phyloP scores from a whole-genome alignment of 495 filamentous ascomycete species.

The Xylaria nigripes region DNA sequence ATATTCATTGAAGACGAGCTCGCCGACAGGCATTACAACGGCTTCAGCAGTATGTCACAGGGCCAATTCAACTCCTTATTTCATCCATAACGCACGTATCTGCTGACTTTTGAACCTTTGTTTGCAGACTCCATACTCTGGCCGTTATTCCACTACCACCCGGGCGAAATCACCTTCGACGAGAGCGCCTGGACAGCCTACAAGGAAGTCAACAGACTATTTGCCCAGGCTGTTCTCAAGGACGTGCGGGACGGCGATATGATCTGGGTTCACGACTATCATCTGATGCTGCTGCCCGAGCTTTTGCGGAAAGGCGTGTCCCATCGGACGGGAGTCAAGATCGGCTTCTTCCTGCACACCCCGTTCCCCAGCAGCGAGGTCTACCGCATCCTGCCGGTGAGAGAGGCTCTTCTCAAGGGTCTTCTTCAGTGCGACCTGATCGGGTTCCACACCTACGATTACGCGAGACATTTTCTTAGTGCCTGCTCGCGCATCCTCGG shows the following conservation, averaged over 20 bases:
- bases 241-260: conserved; percentile 70
- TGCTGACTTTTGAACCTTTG: neutral
- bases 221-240: conserved; percentile 68
- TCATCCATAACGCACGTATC: neutral
- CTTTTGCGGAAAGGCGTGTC: conserved; percentile 73
- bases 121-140: conserved; percentile 79
- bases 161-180: conserved; percentile 84
- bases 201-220: conserved; percentile 72
- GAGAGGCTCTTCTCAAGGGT: conserved; percentile 71
- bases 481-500: conserved; percentile 77
- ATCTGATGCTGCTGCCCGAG: conserved; percentile 82
- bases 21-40: conserved; percentile 77
- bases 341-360: conserved; percentile 93
- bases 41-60: conserved; percentile 62
- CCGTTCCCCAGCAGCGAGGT: conserved; percentile 91
- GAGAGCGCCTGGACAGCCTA: conserved; percentile 85
- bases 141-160: conserved; percentile 95
- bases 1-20: conserved; percentile 74
- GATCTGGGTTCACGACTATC: conserved; percentile 96
- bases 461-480: conserved; percentile 80
- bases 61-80: neutral
- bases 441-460: conserved; percentile 94
- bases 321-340: conserved; percentile 70
- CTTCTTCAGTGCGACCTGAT: conserved; percentile 78
- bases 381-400: conserved; percentile 80